These are phyloP conservation scores for Parmelia sp. DNA, from an alignment of 495 filamentous ascomycete genomes.

Conservation along the genomic window DNA sequence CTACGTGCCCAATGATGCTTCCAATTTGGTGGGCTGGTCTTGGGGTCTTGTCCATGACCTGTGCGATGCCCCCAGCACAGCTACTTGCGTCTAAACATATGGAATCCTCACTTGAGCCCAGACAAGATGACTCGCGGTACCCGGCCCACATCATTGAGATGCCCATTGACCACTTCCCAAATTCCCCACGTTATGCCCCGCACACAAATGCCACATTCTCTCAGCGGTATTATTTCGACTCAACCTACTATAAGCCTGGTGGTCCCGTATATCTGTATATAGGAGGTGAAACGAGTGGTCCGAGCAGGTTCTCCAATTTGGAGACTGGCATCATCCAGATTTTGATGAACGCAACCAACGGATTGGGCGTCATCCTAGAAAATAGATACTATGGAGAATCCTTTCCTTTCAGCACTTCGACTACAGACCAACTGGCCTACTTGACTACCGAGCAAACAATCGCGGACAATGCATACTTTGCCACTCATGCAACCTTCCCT, in stretches of 20 bases:
- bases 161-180: constrained; percentile 41
- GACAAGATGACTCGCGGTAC: constrained; percentile 11
- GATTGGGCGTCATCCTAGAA: constrained; percentile 44
- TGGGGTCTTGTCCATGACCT: constrained; percentile 6
- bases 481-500: constrained; percentile 38
- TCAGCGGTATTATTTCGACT: constrained; percentile 43
- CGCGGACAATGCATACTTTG: constrained; percentile 44
- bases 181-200: constrained; percentile 31
- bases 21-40: neutral
- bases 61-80: constrained; percentile 7
- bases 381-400: constrained; percentile 43
- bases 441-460: constrained; percentile 45
- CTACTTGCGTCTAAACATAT: neutral
- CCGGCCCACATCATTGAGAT: constrained; percentile 12
- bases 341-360: constrained; percentile 41
- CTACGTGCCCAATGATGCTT: constrained; percentile 2
- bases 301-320: constrained; percentile 29
- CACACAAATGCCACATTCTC: constrained; percentile 38
- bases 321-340: constrained; percentile 41
- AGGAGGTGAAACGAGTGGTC: constrained; percentile 37
- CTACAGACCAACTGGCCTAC: constrained; percentile 40
- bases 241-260: constrained; percentile 42
- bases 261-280: constrained; percentile 44
- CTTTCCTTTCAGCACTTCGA: constrained; percentile 36
- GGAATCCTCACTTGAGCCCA: constrained; percentile 12